Evolutionary conservation across 2,329 filamentous ascomycete genomes (phyloP).

Genomic region (Thermothelomyces thermophilus): DNA sequence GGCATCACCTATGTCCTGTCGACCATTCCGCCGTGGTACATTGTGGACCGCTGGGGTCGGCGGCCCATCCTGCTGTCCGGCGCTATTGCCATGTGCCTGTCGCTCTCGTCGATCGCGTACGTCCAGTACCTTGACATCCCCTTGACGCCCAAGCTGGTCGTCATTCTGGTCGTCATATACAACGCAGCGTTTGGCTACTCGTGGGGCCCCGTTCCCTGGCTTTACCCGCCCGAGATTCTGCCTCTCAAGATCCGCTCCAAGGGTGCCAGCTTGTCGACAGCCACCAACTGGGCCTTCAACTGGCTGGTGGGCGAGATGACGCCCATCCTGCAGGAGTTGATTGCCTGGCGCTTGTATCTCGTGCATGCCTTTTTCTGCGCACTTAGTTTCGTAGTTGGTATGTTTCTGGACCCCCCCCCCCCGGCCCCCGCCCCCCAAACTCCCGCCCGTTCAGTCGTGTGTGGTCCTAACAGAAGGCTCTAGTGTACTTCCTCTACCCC

Average conservation of each 20-base stretch:
- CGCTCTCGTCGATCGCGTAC: conserved; percentile 85
- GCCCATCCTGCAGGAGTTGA: conserved; percentile 83
- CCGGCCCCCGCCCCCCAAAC: neutral
- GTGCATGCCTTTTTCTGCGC: conserved; percentile 97
- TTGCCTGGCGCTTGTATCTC: conserved; percentile 89
- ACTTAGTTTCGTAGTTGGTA: conserved; percentile 91
- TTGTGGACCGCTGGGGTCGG: conserved; percentile 87
- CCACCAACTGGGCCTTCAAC: conserved; percentile 97
- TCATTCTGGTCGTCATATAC: conserved; percentile 95
- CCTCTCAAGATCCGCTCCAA: conserved; percentile 95
- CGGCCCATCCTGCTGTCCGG: conserved; percentile 84
- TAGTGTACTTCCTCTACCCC: conserved; percentile 95
- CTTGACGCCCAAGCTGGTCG: conserved; percentile 75
- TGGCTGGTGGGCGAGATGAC: conserved; percentile 96
- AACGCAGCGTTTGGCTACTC: conserved; percentile 92
- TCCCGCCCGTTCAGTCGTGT: neutral
- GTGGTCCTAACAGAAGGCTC: neutral
- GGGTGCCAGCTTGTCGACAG: conserved; percentile 91
- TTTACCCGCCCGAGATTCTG: conserved; percentile 97
- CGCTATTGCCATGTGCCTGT: conserved; percentile 81
- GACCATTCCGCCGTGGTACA: conserved; percentile 93
- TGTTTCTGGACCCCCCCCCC: conserved; percentile 34
- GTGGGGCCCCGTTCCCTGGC: conserved; percentile 97
- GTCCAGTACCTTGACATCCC: conserved; percentile 83
- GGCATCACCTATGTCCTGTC: conserved; percentile 82